Conservation (phyloP, 2,329 filamentous ascomycete species). For the Colletotrichum theobromicola region DNA sequence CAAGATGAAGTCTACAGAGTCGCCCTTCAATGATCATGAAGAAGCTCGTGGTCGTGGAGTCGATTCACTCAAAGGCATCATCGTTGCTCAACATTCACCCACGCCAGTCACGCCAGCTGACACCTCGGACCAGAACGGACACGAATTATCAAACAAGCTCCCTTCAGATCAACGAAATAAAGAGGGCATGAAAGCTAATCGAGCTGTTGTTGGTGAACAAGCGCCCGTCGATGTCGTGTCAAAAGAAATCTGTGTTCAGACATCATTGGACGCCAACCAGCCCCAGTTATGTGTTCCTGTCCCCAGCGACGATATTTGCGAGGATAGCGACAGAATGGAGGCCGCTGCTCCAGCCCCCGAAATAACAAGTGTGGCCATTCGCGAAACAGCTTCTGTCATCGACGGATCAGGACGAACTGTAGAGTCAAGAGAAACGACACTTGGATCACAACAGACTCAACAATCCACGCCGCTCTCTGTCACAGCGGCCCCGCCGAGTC, state of each 20-base stretch:
- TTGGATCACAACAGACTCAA: neutral
- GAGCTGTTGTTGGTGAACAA: neutral
- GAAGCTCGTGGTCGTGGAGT: neutral
- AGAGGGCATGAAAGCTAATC: neutral
- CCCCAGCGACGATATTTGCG: neutral
- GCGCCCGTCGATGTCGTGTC: neutral
- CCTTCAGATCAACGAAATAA: neutral
- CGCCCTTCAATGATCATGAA: neutral
- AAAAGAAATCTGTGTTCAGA: neutral
- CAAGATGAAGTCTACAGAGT: neutral
- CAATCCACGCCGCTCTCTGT: neutral
- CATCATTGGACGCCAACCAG: neutral
- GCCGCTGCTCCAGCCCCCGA: neutral
- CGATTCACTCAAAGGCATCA: neutral
- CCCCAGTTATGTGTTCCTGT: neutral
- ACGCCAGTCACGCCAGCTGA: neutral
- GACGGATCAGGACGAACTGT: neutral
- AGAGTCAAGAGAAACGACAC: neutral
- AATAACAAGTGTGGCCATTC: neutral
- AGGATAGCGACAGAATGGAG: neutral
- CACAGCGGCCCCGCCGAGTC: neutral
- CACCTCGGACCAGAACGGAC: neutral
- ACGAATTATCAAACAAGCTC: neutral
- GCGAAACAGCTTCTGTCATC: neutral
- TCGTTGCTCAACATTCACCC: neutral